phyloP scores from a whole-genome alignment of 2,329 filamentous ascomycete genomes.

The Clonostachys rhizophaga region DNA sequence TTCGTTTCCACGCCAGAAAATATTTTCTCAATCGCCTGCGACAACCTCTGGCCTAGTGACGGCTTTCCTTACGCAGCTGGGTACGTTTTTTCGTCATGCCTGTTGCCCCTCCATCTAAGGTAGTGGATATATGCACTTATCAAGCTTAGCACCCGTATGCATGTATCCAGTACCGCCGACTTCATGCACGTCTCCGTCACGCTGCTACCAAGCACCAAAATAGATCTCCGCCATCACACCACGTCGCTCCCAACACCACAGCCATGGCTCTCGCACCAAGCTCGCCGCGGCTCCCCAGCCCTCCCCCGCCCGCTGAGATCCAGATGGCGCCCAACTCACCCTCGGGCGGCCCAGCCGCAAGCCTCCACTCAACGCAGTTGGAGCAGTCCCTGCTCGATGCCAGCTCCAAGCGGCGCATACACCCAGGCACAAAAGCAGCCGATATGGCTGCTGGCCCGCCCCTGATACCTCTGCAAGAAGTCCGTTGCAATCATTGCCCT shows the following conservation, averaged over 20 bases:
- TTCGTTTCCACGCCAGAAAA: background rate
- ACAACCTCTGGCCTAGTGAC: no score
- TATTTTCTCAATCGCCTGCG: background rate
- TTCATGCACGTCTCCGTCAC: background rate
- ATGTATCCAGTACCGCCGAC: no score
- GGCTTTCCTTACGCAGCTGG: background rate
- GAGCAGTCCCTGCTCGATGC: constrained; percentile 63
- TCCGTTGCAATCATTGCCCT: constrained; percentile 29
- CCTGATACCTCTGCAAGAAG: constrained; percentile 78
- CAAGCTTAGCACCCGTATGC: constrained; percentile 4
- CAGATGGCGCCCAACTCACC: constrained; percentile 82
- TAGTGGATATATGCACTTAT: constrained; percentile 13
- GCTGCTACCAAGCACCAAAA: background rate
- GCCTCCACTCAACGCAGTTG: constrained; percentile 54
- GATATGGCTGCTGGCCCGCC: constrained; percentile 94
- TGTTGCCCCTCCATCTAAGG: background rate
- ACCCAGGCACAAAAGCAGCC: constrained; percentile 83
- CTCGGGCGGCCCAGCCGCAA: constrained; percentile 48
- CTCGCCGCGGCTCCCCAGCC: constrained; percentile 90
- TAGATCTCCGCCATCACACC: background rate
- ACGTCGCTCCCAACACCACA: constrained; percentile 5
- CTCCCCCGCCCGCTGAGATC: constrained; percentile 90
- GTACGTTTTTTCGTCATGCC: background rate
- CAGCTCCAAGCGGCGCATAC: constrained; percentile 78
- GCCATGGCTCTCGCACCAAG: constrained; percentile 60